Evolutionary conservation across 345 rosid species (phyloP), one percentile per base, ranked within the genome.

Genomic region (Erodium maritimum): DNA sequence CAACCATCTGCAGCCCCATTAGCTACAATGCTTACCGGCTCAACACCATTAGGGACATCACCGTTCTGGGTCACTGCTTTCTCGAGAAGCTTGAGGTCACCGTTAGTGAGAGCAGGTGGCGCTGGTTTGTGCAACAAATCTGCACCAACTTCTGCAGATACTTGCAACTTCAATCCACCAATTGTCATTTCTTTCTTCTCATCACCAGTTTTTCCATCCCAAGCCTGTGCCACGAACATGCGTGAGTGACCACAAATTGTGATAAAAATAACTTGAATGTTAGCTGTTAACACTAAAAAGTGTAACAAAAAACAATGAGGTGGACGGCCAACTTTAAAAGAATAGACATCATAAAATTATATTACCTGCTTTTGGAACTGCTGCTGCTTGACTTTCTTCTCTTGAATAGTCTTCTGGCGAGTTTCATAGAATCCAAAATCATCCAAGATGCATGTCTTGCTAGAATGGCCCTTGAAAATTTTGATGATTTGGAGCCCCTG

Each of bases 391-490:
- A 83, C 90, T 63, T 88, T 91, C 69, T 86, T 84, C 70, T 86
- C 95, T 76, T 78, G 83, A 54, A 91, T 84, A 7, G 83, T 79
- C 77, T 79, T 88, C 71, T 91, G 82, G 1, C 96, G 80, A 48
- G 62, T 66, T 77, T 86, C 97, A 4, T 91, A 91, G 64, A 91
- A 91, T 21, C 79, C 86, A 62, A 91, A 88, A 66, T 91, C 97
- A 69, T 91, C 96, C 77, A 91, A 56, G 64, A 91, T 85, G 79
- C 88, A 91, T 0, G 96, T 81, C 71, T 78, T 88, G 72, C 76
- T 77, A 10, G 77, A 53, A 61, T 84, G 84, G 42, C 82, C 88
- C 80, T 91, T 84, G 82, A 91, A 91, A 59, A 91, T 84, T 61
- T 88, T 91, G 48, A 86, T 62, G 63, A 91, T 61, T 78, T 91